Base-by-base conservation (phyloP, 2,329 filamentous ascomycete genomes). In the Nemania abortiva region DNA sequence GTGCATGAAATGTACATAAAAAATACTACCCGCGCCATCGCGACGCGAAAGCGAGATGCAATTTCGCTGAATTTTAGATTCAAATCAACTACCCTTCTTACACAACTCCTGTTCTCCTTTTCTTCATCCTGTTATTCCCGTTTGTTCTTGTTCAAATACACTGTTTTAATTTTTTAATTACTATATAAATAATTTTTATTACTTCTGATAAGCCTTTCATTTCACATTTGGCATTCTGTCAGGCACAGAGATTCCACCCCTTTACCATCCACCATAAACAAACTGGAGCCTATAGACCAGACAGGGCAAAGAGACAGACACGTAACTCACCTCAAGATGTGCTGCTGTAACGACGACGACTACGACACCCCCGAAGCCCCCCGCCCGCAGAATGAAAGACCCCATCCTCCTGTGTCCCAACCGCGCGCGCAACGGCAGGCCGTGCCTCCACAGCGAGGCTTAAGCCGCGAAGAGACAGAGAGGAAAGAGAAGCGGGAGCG, bases 401-500 rank as follows among this genome's bases (percentile, higher is more conserved):
- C 62, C 15, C 54, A 67, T 10, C 52, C 10, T 22, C 62, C 57
- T 24, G 63, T 45, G 37, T 31, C 45, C 24, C 29, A 47, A 6
- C 29, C 13, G 18, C 42, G 24, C 18, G n/a, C 56, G 18, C 65
- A 57, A 31, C 37, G 39, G 15, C 37, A 57, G 4, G 34, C 53
- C 13, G 59, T 37, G 47, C 50, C 39, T 20, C 45, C 18, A 57
- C 22, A 39, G 4, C 31, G 18, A 18, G 22, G 9, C 6, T 39
- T 37, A 13, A 61, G 24, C 15, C 47, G 52, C 6, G 66, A 66
- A 22, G 65, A 63, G 37, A 34, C 18, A 31, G 65, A 70, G 45
- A 73, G 70, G 53, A 34, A 20, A 31, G 65, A 70, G 45, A 73
- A 71, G 53, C 34, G 50, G 11, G 59, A 63, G 49, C 67, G 68